Percentiles rank a stretch among this genome's conserved stretches.
Conservation (phyloP, 73 alveolate species). For the Paramecium sexaurelia region DNA sequence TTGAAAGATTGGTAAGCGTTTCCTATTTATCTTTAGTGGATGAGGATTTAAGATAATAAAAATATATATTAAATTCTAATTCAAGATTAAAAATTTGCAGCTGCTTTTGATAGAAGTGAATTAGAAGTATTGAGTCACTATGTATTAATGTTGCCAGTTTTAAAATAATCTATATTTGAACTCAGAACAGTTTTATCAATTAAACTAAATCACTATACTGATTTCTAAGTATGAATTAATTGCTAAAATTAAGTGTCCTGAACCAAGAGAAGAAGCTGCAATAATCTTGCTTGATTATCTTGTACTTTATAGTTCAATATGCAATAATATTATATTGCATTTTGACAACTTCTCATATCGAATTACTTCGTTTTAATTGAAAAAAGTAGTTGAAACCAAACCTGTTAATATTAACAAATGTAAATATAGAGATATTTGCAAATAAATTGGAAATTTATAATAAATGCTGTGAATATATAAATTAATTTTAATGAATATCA, state of each 20-base stretch:
- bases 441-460: background rate
- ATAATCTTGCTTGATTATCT: constrained; percentile 12
- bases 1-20: background rate
- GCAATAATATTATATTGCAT: background rate
- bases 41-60: background rate
- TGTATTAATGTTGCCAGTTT: background rate
- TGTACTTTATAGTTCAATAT: background rate
- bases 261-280: constrained; percentile 36
- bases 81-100: constrained; percentile 52
- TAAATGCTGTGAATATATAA: background rate
- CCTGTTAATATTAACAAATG: constrained; percentile 5
- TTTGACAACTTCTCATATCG: background rate
- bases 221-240: background rate
- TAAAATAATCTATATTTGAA: background rate
- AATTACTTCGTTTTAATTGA: background rate
- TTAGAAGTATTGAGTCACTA: background rate
- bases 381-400: background rate
- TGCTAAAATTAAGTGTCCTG: background rate
- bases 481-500: background rate
- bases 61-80: background rate
- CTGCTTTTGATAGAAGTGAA: constrained; percentile 50
- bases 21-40: constrained; percentile 4
- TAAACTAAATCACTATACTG: background rate
- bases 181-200: background rate
- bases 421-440: background rate